These are phyloP conservation scores for Penicillium fuscoglaucum DNA, from an alignment of 2,329 filamentous ascomycete species.

Conservation along the genomic window DNA sequence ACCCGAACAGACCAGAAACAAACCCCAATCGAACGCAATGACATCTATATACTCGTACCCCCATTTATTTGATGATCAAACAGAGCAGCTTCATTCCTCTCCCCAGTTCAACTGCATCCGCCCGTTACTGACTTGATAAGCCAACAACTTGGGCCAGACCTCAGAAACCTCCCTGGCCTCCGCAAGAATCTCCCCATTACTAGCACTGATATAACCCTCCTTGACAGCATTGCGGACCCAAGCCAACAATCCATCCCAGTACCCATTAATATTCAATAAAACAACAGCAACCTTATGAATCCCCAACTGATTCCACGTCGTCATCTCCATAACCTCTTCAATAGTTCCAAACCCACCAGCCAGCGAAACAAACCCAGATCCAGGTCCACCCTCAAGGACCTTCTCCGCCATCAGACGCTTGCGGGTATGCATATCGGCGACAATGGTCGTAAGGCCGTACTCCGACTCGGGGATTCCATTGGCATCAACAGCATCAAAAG, in stretches of 20 bases:
- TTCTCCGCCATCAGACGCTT: slow-evolving; percentile 92
- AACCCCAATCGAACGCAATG: background rate
- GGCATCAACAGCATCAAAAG: slow-evolving; percentile 40
- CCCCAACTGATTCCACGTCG: slow-evolving; percentile 91
- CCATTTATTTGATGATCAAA: background rate
- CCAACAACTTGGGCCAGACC: slow-evolving; percentile 67
- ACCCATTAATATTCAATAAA: slow-evolving; percentile 82
- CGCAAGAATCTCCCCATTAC: slow-evolving; percentile 73
- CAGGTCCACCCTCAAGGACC: slow-evolving; percentile 76
- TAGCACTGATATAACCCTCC: slow-evolving; percentile 72
- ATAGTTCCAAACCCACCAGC: slow-evolving; percentile 90
- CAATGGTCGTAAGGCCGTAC: slow-evolving; percentile 84
- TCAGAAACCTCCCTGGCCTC: slow-evolving; percentile 72
- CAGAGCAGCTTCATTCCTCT: slow-evolving; percentile 51
- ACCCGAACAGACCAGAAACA: background rate
- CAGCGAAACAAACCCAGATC: slow-evolving; percentile 85
- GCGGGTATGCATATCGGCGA: slow-evolving; percentile 92
- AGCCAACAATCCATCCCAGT: slow-evolving; percentile 81
- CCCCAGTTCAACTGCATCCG: slow-evolving; percentile 83
- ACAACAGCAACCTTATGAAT: slow-evolving; percentile 82
- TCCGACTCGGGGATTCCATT: slow-evolving; percentile 39
- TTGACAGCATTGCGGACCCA: slow-evolving; percentile 78
- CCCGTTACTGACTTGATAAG: slow-evolving; percentile 74
- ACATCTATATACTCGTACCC: background rate
- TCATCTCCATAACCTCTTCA: slow-evolving; percentile 95